Evolutionary conservation across 768 basidiomycete genomes (phyloP), one percentile per base, ranked within the genome.

Genomic region (Suillus tomentosus): DNA sequence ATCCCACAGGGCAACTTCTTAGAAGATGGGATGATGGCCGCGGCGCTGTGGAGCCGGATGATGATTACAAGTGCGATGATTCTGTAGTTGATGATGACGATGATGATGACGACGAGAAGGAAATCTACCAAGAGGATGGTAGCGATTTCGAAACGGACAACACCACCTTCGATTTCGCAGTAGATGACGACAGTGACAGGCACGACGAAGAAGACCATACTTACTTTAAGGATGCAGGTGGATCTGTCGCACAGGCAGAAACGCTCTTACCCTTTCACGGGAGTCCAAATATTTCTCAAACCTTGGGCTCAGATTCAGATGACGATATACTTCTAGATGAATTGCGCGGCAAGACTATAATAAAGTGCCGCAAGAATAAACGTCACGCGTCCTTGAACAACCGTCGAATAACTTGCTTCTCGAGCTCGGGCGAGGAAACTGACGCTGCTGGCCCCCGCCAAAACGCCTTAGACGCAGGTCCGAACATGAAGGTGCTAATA

Each of bases 71-170:
- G 22, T 9, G 36, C 1, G 61, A 62, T 37, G 40, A 7, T 5
- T 58, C 19, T 58, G 36, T 62, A 27, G 61, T 62, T 15, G 22
- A 50, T 58, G 61, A 62, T n/a, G 61, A 53, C 4, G 51, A 61
- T 10, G 36, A 36, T 1, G 36, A 36, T 10, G 36, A 36, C 9
- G 7, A 36, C 36, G 36, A 36, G 5, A 27, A 45, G 43, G 8
- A 10, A 43, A 19, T 43, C 19, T n/a, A 11, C 19, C 3, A 45
- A 10, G 43, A n/a, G 19, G 10, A 45, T 17, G 53, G 53, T 56
- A 34, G 50, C 34, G 27, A 57, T 37, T 45, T 14, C 34, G 17
- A 34, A 48, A 7, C 5, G 3, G n/a, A 7, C n/a, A 19, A 55
- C 15, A 13, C 17, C 47, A 55, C 47, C 22, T 5, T 11, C 6